Conservation (phyloP, 2,329 filamentous ascomycete genomes). For the Exserohilum turcica region DNA sequence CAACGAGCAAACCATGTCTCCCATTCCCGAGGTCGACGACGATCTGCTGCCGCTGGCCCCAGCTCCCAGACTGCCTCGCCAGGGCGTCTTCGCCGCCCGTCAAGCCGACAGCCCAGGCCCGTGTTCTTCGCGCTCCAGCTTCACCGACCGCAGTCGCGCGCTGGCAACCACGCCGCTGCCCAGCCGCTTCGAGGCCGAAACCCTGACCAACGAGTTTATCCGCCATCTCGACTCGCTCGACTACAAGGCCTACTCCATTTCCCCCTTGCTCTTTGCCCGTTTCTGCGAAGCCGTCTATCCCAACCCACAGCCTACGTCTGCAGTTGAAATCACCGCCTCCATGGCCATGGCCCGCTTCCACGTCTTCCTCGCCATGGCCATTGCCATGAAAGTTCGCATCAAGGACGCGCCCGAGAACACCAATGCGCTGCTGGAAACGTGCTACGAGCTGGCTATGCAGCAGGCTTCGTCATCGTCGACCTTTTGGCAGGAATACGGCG, state of each 20-base stretch:
- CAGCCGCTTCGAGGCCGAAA: conserved; percentile 46
- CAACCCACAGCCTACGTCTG: conserved; percentile 26
- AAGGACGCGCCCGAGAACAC: conserved; percentile 36
- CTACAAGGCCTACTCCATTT: conserved; percentile 35
- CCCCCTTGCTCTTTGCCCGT: conserved; percentile 30
- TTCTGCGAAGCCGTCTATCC: conserved; percentile 44
- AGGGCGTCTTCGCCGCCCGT: conserved; percentile 38
- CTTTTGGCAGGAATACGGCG: conserved; percentile 44
- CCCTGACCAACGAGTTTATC: conserved; percentile 42
- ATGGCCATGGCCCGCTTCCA: conserved; percentile 44
- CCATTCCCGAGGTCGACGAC: conserved; percentile 37
- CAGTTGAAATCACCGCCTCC: conserved; percentile 28
- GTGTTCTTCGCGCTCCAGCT: conserved; percentile 34
- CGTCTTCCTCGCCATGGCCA: conserved; percentile 46
- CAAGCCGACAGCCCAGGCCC: conserved; percentile 35
- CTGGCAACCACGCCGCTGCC: conserved; percentile 39
- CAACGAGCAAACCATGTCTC: conserved; percentile 37
- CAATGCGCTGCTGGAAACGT: conserved; percentile 42
- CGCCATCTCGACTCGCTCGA: conserved; percentile 33
- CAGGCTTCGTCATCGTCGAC: conserved; percentile 33
- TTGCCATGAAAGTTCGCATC: conserved; percentile 44
- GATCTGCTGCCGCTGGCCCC: conserved; percentile 36
- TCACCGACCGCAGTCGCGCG: conserved; percentile 40
- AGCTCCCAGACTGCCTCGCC: conserved; percentile 35
- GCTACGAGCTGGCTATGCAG: conserved; percentile 46